These are phyloP conservation scores for Aspergillus mulundensis DNA, from an alignment of 495 filamentous ascomycete species.

Conservation along the genomic window DNA sequence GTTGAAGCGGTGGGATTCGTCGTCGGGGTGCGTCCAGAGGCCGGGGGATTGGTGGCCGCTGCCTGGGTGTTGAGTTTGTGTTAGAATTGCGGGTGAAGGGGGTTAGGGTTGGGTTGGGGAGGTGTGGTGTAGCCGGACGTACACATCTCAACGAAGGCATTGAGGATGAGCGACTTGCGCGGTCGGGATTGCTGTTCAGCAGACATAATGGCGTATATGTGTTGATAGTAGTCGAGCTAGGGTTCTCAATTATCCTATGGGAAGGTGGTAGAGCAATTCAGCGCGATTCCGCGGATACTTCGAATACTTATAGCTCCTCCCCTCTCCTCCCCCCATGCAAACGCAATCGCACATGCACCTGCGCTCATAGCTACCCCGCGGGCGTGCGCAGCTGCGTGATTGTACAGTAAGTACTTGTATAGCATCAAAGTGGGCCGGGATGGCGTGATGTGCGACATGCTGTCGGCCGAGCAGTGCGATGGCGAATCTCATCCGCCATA, in stretches of 20 bases:
- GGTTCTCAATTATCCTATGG: too few species aligned
- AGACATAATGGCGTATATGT: slow-evolving; percentile 4
- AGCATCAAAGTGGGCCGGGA: slow-evolving; percentile 42
- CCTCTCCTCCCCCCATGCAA: not conserved
- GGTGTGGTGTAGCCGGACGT: slow-evolving; percentile 6
- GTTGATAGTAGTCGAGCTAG: not conserved
- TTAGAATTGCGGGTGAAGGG: not conserved
- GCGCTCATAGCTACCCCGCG: slow-evolving; percentile 11
- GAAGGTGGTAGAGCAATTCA: too few species aligned
- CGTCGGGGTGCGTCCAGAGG: slow-evolving; percentile 51
- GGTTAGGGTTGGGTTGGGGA: not conserved
- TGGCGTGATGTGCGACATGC: slow-evolving; percentile 27
- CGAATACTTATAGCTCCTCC: not conserved
- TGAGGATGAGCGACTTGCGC: slow-evolving; percentile 52
- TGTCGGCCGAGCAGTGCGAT: slow-evolving; percentile 4
- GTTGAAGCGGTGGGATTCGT: slow-evolving; percentile 51
- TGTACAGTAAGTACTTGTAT: slow-evolving; percentile 20
- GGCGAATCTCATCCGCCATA: too few species aligned
- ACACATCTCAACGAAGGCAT: slow-evolving; percentile 58
- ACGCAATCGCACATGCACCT: not conserved
- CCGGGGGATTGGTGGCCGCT: slow-evolving; percentile 53
- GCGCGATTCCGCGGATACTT: not conserved
- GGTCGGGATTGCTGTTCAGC: slow-evolving; percentile 11
- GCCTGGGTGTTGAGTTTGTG: slow-evolving; percentile 27
- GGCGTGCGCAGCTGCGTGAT: not conserved